Percentiles rank a stretch among this genome's conserved stretches.
These are phyloP conservation scores for Candida railenensis DNA, from an alignment of 805 yeast genomes.

Conservation along the genomic window DNA sequence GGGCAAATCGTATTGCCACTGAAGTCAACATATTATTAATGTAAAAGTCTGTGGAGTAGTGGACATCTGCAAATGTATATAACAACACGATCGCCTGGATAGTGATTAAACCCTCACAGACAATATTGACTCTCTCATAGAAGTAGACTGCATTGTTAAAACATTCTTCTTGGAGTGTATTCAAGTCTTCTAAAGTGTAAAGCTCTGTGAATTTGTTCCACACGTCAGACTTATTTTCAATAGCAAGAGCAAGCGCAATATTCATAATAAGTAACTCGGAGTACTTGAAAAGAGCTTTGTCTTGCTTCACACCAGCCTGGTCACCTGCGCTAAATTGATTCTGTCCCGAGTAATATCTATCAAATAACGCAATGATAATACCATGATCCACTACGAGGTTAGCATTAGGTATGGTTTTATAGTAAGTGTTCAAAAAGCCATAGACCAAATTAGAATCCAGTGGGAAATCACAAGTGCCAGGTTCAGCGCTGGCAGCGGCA, in stretches of 20 bases:
- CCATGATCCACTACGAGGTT: conserved; percentile 3
- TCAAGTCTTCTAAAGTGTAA: conserved; percentile 13
- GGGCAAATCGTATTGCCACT: conserved; percentile 27
- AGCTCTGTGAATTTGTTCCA: conserved; percentile 10
- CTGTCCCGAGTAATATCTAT: not conserved
- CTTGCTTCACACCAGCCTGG: not conserved
- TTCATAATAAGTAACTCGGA: conserved; percentile 35
- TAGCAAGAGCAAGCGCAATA: conserved; percentile 21
- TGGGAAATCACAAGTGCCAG: conserved; percentile 9
- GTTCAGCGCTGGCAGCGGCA: not conserved
- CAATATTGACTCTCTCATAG: conserved; percentile 47
- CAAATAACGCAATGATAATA: not conserved
- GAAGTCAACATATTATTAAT: conserved; percentile 15
- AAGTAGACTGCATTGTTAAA: conserved; percentile 42
- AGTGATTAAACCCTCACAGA: conserved; percentile 49
- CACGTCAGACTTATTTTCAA: conserved; percentile 12
- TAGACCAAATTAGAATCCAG: conserved; percentile 16
- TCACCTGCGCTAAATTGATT: not conserved
- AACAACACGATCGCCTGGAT: conserved; percentile 51
- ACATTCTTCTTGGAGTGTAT: conserved; percentile 13
- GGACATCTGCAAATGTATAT: conserved; percentile 30
- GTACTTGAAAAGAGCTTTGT: conserved; percentile 14
- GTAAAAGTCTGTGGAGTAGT: conserved; percentile 17
- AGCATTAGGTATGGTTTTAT: conserved; percentile 15
- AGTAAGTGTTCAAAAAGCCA: conserved; percentile 24